These are phyloP conservation scores for Talaromyces amestolkiae DNA, from an alignment of 2,329 filamentous ascomycete genomes.

Conservation along the genomic window DNA sequence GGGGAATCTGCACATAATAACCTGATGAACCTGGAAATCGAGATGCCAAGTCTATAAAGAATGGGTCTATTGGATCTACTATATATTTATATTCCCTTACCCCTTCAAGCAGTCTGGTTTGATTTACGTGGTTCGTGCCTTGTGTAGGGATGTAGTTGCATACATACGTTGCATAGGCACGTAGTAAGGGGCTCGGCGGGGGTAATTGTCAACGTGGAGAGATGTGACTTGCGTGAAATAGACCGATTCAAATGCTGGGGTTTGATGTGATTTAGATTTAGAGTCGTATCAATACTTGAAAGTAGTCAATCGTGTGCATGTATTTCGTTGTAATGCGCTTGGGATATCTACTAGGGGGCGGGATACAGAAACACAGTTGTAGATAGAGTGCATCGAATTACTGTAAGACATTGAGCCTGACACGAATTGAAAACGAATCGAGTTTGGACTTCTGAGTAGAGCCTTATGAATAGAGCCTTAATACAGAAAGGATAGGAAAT, in stretches of 20 bases:
- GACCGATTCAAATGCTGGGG: background rate
- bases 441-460: too few relatives aligned
- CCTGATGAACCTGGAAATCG: background rate
- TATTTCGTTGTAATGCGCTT: too few relatives aligned
- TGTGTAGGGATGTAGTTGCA: conserved; percentile 1
- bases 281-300: background rate
- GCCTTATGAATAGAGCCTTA: too few relatives aligned
- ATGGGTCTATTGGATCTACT: background rate
- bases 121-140: background rate
- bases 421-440: too few relatives aligned
- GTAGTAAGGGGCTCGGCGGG: background rate
- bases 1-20: background rate
- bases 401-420: too few relatives aligned
- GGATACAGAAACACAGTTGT: too few relatives aligned
- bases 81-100: background rate
- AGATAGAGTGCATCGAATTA: too few relatives aligned
- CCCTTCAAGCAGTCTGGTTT: background rate
- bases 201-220: background rate
- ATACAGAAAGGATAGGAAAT: too few relatives aligned
- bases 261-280: background rate
- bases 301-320: too few relatives aligned
- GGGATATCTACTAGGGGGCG: too few relatives aligned
- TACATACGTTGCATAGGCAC: background rate
- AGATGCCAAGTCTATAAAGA: background rate
- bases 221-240: background rate